A percentile compares a stretch with the other conserved stretches of the same genome.
Conservation (phyloP, 208 protist species). For the Leishmania major region DNA sequence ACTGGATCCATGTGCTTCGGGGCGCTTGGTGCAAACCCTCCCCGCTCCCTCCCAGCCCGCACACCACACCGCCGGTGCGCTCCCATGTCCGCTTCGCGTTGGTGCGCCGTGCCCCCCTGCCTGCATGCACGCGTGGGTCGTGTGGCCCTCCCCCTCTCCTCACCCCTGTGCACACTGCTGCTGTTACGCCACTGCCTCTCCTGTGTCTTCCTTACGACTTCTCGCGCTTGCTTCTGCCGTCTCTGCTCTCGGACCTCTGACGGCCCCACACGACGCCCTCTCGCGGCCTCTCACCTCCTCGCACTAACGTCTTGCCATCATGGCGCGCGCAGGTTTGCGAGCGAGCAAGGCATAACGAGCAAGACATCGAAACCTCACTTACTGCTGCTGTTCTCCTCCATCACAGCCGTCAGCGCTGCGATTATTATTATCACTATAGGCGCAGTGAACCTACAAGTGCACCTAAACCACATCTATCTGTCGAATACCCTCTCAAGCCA, state of each 20-base stretch:
- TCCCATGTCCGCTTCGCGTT: background rate
- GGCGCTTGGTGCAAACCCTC: background rate
- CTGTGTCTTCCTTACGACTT: background rate
- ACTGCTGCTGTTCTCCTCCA: background rate
- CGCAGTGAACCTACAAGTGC: background rate
- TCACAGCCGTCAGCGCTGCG: background rate
- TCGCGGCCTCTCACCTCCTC: background rate
- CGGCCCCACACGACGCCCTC: background rate
- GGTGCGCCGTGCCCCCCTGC: background rate
- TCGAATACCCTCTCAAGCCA: background rate
- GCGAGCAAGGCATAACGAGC: background rate
- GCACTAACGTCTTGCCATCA: background rate
- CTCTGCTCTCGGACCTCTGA: background rate
- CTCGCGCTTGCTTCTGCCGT: background rate
- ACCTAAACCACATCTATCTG: background rate
- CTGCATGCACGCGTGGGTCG: background rate
- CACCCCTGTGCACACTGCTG: background rate
- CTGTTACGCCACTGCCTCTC: background rate
- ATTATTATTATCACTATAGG: background rate
- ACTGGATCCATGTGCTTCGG: background rate
- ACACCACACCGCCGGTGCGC: background rate
- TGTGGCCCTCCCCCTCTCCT: background rate
- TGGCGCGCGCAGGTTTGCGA: background rate
- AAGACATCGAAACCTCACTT: background rate
- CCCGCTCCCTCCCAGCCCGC: background rate